Conservation (phyloP, 108 stramenopile species). For the Skeletonema marinoi region DNA sequence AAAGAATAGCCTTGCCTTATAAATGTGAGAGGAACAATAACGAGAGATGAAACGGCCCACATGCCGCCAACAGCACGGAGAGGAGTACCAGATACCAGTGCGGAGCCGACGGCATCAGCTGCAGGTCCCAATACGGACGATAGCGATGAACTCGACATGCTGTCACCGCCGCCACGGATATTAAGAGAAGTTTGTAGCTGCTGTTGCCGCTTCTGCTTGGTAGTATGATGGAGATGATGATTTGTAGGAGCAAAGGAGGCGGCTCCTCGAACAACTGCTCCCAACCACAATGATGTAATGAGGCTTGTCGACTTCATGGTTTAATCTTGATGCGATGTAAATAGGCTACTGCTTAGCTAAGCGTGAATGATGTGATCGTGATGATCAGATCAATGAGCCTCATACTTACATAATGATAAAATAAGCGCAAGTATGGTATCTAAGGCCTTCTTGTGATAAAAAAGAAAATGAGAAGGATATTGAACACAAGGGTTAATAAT, state of each 20-base stretch:
- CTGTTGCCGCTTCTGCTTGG: neutral
- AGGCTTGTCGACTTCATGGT: neutral
- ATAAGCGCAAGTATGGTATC: too few relatives aligned
- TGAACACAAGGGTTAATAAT: too few relatives aligned
- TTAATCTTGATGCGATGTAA: neutral
- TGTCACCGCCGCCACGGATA: conserved; percentile 26
- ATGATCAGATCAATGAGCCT: too few relatives aligned
- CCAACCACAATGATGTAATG: neutral
- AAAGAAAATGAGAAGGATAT: too few relatives aligned
- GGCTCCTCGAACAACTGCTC: neutral
- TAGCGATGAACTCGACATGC: conserved; percentile 6
- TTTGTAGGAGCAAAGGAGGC: neutral
- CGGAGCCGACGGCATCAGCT: conserved; percentile 10
- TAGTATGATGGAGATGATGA: neutral
- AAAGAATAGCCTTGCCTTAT: conserved; percentile 44
- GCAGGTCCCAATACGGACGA: conserved; percentile 16
- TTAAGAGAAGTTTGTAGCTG: conserved; percentile 6
- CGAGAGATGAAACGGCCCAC: conserved; percentile 28
- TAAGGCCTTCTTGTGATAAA: too few relatives aligned
- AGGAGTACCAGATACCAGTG: conserved; percentile 32
- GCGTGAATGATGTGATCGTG: too few relatives aligned
- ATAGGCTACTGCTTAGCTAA: too few relatives aligned
- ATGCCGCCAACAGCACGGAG: conserved; percentile 29
- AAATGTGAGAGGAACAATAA: conserved; percentile 39
- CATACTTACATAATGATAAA: too few relatives aligned